These are phyloP conservation scores for Gentiana macrophylla DNA, from an alignment of 257 asterid genomes.

Conservation along the genomic window DNA sequence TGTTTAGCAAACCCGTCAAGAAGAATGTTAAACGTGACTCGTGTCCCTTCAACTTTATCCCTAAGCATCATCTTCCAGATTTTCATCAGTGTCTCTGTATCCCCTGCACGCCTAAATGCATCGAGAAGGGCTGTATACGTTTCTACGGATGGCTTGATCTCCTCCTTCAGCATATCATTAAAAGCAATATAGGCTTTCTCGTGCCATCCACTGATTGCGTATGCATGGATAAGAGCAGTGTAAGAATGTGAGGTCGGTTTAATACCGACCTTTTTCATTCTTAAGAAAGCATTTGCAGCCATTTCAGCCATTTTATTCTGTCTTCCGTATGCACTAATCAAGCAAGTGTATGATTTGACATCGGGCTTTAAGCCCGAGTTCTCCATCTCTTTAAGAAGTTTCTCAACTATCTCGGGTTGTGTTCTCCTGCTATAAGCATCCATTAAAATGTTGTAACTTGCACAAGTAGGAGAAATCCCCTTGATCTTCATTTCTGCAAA, in stretches of 20 bases:
- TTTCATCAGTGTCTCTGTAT: slow-evolving; percentile 62
- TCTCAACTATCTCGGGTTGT: slow-evolving; percentile 83
- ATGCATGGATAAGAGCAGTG: slow-evolving; percentile 87
- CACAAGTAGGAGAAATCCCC: slow-evolving; percentile 53
- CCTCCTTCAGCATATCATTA: slow-evolving; percentile 63
- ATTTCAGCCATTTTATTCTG: slow-evolving; percentile 69
- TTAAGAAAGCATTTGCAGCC: slow-evolving; percentile 84
- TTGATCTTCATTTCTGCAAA: slow-evolving; percentile 75
- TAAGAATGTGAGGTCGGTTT: slow-evolving; percentile 81
- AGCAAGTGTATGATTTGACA: slow-evolving; percentile 76
- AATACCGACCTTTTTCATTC: slow-evolving; percentile 76
- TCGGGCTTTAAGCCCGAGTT: slow-evolving; percentile 51
- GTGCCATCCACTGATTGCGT: slow-evolving; percentile 68
- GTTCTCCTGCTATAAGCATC: slow-evolving; percentile 79
- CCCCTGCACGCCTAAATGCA: slow-evolving; percentile 80
- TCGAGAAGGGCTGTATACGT: slow-evolving; percentile 82
- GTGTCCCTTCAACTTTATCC: slow-evolving; percentile 52
- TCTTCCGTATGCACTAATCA: slow-evolving; percentile 86
- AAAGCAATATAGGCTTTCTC: slow-evolving; percentile 70
- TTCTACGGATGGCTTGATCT: slow-evolving; percentile 66
- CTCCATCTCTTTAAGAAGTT: slow-evolving; percentile 70
- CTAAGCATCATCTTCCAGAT: slow-evolving; percentile 83
- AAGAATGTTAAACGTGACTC: slow-evolving; percentile 69
- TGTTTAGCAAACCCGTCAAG: slow-evolving; percentile 90
- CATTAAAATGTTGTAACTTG: slow-evolving; percentile 76